Evolutionary conservation across 2,329 filamentous ascomycete genomes (phyloP), one percentile per base, ranked within the genome.

Genomic region (Juglanconis oblonga): DNA sequence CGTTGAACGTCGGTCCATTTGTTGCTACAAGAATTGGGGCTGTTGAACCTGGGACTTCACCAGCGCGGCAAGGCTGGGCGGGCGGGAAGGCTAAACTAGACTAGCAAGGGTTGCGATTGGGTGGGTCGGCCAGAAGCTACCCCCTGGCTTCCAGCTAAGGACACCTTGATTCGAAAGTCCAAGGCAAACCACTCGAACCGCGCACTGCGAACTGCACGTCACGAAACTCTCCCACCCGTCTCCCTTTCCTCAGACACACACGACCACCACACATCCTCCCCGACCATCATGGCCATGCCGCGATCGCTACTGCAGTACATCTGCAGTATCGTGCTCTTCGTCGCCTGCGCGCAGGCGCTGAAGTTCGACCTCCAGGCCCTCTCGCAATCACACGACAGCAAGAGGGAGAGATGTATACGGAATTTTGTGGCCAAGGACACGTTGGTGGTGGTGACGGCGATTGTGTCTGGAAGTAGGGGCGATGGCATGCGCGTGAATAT

Each of bases 401-500:
- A 83, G 70, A 85, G 88, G 71, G 90, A 94, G 78, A 86, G 94
- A 79, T 99, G 95, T 80, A 90, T 99, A 75, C 87, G 94, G 74
- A 99, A 99, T 80, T 99, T 97, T 75, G 93, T 97, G 66, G 84
- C 86, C 63, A 90, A 87, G 77, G 92, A 97, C 72, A 96, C 95
- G 65, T 81, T 99, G 66, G 95, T 99, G 47, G 94, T 98, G 38
- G 94, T 99, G 56, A 98, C 94, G 59, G 91, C 93, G 58, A 97
- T 87, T 62, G 83, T 97, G 59, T 86, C 88, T 73, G 95, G 95
- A n/a, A 79, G 79, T 67, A 91, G 89, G 77, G 94, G 92, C 61
- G 95, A 99, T 80, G 95, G 95, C 56, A 93, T 96, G 86, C 79
- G 85, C 68, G 86, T 98, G 65, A 96, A 98, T 75, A 95, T 99